phyloP scores from a whole-genome alignment of 257 asterid genomes.

The Nicotiana knightiana region DNA sequence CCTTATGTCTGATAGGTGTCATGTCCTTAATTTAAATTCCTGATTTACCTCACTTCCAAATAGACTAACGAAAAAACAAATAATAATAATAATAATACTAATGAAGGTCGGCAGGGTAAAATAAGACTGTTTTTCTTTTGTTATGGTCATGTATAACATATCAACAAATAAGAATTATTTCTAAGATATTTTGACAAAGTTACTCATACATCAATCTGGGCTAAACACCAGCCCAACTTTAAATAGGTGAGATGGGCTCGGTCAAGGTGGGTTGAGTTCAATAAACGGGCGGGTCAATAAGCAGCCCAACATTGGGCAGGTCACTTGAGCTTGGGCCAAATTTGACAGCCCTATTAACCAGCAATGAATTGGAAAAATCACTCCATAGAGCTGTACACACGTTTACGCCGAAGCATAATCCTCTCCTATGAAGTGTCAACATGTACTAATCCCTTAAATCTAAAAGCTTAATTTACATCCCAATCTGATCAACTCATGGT shows the following conservation, averaged over 20 bases:
- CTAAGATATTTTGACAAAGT: too few species aligned
- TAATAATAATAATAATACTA: background rate
- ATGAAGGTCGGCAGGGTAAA: background rate
- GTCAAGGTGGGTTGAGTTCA: too few species aligned
- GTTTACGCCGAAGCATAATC: background rate
- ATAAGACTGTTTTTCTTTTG: too few species aligned
- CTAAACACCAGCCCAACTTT: too few species aligned
- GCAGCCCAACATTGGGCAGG: too few species aligned
- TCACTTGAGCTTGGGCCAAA: too few species aligned
- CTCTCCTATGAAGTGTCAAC: background rate
- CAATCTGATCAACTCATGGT: background rate
- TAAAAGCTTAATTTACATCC: background rate
- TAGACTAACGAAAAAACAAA: background rate
- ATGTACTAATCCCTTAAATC: background rate
- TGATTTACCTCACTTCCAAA: background rate
- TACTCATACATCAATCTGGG: too few species aligned
- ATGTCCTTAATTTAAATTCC: background rate
- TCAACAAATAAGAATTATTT: too few species aligned
- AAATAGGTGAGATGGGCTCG: too few species aligned
- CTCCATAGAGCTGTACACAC: background rate
- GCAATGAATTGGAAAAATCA: background rate
- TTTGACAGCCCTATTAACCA: too few species aligned
- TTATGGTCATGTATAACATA: too few species aligned
- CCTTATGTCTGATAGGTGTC: background rate
- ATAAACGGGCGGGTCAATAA: too few species aligned